Base-by-base conservation (phyloP, 495 filamentous ascomycete species). In the Lentithecium fluviatile region DNA sequence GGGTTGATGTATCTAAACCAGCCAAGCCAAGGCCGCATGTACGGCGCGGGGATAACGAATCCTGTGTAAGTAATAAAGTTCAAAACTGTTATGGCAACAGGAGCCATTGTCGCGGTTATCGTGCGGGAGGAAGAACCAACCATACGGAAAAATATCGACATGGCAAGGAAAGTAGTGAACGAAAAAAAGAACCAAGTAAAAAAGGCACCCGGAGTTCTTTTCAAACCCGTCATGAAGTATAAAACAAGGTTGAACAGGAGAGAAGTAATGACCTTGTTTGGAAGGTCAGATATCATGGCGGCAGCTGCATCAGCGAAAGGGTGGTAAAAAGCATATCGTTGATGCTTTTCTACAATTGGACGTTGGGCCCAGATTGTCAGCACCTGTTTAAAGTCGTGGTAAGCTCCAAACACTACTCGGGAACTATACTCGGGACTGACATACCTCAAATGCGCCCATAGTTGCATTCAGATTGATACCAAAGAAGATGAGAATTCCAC, bases 1-100 rank as follows among this genome's bases (percentile, higher is more conserved):
- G 91, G 91, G 62, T 96, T 86, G 12, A 96, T 71, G 61, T 90
- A 96, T 65, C 90, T 89, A 34, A 97, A 76, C 92, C 91, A 96
- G 26, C 88, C 80, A 64, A 88, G 89, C 88, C 91, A 96, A 1
- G 75, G 78, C 13, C 85, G 83, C 91, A 95, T 95, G 67, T 86
- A 83, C 40, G 71, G 49, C 2, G 83, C 82, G 0, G 91, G 92
- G 62, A 97, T 89, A 2, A 84, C 85, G 71, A 96, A 96, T 8
- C 92, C 92, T 51, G 91, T 96, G 70, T 94, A 96, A 56, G 95
- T 88, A 66, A 95, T 78, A 38, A 95, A 76, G 42, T 83, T 81
- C 50, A 96, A 79, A 71, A 96, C 92, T 63, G 96, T 80, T 20
- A 96, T 73, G 0, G 88, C 88, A 23, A 89, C 82, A 2, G 89